These are phyloP conservation scores for Orbilia javanica DNA, from an alignment of 2,329 filamentous ascomycete species.

Conservation along the genomic window DNA sequence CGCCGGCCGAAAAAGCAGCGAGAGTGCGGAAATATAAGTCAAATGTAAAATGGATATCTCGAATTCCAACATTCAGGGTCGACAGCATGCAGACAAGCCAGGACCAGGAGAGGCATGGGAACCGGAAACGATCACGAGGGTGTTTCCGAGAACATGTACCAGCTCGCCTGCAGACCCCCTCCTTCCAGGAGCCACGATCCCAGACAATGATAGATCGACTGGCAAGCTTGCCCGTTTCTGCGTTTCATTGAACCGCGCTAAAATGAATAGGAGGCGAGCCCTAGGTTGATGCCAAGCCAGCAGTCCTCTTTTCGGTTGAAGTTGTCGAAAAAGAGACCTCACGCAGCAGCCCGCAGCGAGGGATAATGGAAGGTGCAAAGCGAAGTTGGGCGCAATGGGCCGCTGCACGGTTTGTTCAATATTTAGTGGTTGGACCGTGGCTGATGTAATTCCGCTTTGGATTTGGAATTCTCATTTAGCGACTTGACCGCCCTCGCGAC, in stretches of 20 bases:
- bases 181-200: slow-evolving; percentile 41
- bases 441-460: slow-evolving; percentile 54
- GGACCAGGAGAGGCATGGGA: slow-evolving; percentile 32
- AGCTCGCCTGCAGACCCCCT: slow-evolving; percentile 44
- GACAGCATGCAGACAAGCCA: slow-evolving; percentile 1
- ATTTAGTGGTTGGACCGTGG: slow-evolving; percentile 33
- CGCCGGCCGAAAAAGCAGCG: background rate
- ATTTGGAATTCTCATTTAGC: slow-evolving; percentile 56
- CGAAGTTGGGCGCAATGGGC: slow-evolving; percentile 19
- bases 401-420: slow-evolving; percentile 54
- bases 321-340: slow-evolving; percentile 46
- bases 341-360: slow-evolving; percentile 21
- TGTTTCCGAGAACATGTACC: slow-evolving; percentile 39
- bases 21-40: slow-evolving; percentile 50
- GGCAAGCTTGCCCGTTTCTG: slow-evolving; percentile 40
- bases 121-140: slow-evolving; percentile 48
- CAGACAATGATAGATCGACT: slow-evolving; percentile 36
- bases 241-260: slow-evolving; percentile 48
- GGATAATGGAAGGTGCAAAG: slow-evolving; percentile 27
- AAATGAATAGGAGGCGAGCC: slow-evolving; percentile 48
- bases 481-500: slow-evolving; percentile 17
- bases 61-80: slow-evolving; percentile 22
- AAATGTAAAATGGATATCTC: background rate
- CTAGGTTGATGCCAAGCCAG: slow-evolving; percentile 50
- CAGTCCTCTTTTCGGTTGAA: slow-evolving; percentile 49